Conservation (phyloP, 2,329 filamentous ascomycete species). For the Bipolaris sorokiniana region DNA sequence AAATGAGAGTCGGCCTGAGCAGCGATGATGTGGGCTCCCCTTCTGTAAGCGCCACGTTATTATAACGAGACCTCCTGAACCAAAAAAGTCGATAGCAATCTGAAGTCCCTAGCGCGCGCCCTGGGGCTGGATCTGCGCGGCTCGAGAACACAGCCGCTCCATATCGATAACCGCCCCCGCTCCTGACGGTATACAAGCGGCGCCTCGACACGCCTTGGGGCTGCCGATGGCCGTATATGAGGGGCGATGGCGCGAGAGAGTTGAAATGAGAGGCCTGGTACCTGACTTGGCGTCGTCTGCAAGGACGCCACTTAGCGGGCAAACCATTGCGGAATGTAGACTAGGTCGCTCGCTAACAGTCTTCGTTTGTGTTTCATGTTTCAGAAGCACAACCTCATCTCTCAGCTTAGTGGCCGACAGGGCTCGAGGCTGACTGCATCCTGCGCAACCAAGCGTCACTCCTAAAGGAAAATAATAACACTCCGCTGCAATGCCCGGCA, state of each 20-base stretch:
- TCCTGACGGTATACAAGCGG: slow-evolving; percentile 15
- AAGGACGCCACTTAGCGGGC: slow-evolving; percentile 22
- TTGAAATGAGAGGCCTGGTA: slow-evolving; percentile 39
- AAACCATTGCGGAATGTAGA: slow-evolving; percentile 19
- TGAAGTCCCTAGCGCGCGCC: slow-evolving; percentile 9
- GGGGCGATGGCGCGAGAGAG: slow-evolving; percentile 2
- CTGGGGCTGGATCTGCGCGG: slow-evolving; percentile 4
- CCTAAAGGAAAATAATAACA: slow-evolving; percentile 16
- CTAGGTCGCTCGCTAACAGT: slow-evolving; percentile 28
- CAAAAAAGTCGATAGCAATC: slow-evolving; percentile 5
- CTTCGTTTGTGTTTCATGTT: slow-evolving; percentile 43
- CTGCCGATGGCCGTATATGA: slow-evolving; percentile 8
- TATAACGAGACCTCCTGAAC: slow-evolving; percentile 14
- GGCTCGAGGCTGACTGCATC: slow-evolving; percentile 29
- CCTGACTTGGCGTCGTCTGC: slow-evolving; percentile 39
- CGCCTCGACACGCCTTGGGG: slow-evolving; percentile 2
- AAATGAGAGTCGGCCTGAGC: slow-evolving; percentile 19
- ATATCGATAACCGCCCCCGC: slow-evolving; percentile 15
- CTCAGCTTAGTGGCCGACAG: slow-evolving; percentile 33
- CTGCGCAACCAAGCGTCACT: slow-evolving; percentile 28
- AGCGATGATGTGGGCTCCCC: slow-evolving; percentile 2
- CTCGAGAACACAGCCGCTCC: slow-evolving; percentile 1
- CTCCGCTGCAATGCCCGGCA: slow-evolving; percentile 18
- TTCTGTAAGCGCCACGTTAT: slow-evolving; percentile 4
- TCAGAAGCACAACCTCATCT: slow-evolving; percentile 17